A percentile compares a stretch with the other conserved stretches of the same genome.
Evolutionary conservation across 1,139 yeast species (phyloP).

Genomic region (Candida tetrigidarum): DNA sequence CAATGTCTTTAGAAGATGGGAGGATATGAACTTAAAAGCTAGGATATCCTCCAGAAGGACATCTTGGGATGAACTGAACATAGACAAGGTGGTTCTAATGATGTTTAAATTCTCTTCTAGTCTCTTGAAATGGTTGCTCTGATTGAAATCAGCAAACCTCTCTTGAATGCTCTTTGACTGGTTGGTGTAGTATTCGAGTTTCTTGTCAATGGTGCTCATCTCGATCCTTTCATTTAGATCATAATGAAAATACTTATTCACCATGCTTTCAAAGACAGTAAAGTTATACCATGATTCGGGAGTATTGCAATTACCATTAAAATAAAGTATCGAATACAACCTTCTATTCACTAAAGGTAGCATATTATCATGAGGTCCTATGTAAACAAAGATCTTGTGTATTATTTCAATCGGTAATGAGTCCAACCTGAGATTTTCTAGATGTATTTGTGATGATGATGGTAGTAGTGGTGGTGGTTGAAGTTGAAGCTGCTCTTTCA

Average conservation of each 20-base stretch:
- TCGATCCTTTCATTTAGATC: slow-evolving; percentile 26
- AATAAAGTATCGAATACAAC: slow-evolving; percentile 26
- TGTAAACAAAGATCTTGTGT: slow-evolving; percentile 30
- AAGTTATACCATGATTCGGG: slow-evolving; percentile 18
- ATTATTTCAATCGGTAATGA: slow-evolving; percentile 38
- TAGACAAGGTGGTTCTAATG: background rate
- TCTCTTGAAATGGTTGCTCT: slow-evolving; percentile 5
- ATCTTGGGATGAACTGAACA: slow-evolving; percentile 2
- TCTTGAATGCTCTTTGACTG: background rate
- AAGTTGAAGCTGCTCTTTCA: too few relatives aligned
- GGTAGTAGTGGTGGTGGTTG: background rate
- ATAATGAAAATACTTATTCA: slow-evolving; percentile 21
- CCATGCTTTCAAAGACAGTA: slow-evolving; percentile 21
- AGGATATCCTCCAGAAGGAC: slow-evolving; percentile 13
- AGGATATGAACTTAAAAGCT: slow-evolving; percentile 15
- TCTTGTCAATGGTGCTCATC: slow-evolving; percentile 12
- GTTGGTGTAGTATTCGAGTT: slow-evolving; percentile 14
- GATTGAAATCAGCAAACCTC: background rate
- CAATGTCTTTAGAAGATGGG: slow-evolving; percentile 8
- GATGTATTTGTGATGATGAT: background rate
- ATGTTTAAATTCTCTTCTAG: slow-evolving; percentile 8
- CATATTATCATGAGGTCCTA: slow-evolving; percentile 31
- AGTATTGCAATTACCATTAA: slow-evolving; percentile 16
- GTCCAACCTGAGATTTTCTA: background rate
- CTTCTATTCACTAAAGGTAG: slow-evolving; percentile 28